These are phyloP conservation scores for Pulveroboletus sp. DNA, from an alignment of 1,284 basidiomycete species.

Conservation along the genomic window DNA sequence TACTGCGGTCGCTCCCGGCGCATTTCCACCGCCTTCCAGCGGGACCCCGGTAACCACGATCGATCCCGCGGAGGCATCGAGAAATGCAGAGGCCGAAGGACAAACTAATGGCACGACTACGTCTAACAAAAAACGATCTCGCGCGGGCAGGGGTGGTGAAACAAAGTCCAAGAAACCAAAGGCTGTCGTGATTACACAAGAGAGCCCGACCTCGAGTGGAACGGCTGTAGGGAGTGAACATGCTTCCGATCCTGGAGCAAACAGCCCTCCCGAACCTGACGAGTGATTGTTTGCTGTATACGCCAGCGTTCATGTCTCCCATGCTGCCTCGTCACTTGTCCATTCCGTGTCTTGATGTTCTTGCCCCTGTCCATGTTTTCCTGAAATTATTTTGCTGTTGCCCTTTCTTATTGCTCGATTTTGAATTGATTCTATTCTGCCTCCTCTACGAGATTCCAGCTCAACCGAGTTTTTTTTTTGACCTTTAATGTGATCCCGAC, in stretches of 20 bases:
- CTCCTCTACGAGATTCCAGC: slow-evolving; percentile 24
- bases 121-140: slow-evolving; percentile 36
- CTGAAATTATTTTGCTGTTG: background rate
- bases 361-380: slow-evolving; percentile 14
- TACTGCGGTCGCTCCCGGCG: slow-evolving; percentile 24
- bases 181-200: slow-evolving; percentile 14
- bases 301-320: slow-evolving; percentile 4
- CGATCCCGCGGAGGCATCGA: slow-evolving; percentile 30
- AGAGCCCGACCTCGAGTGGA: slow-evolving; percentile 27
- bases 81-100: slow-evolving; percentile 17
- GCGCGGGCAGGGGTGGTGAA: slow-evolving; percentile 34
- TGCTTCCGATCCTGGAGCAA: slow-evolving; percentile 24
- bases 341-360: slow-evolving; percentile 14
- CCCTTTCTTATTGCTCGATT: slow-evolving; percentile 9
- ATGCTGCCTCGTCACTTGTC: slow-evolving; percentile 18
- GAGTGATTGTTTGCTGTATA: slow-evolving; percentile 19
- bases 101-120: slow-evolving; percentile 30
- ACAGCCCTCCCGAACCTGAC: slow-evolving; percentile 28
- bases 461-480: slow-evolving; percentile 40
- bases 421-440: slow-evolving; percentile 33
- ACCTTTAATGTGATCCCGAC: slow-evolving; percentile 46
- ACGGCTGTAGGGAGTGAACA: slow-evolving; percentile 31
- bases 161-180: slow-evolving; percentile 41
- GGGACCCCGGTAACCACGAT: slow-evolving; percentile 32
- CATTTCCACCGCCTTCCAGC: slow-evolving; percentile 32